Percentiles rank a stretch among this genome's conserved stretches.
Conservation (phyloP, 2,329 filamentous ascomycete genomes). For the Aspergillus fructus region DNA sequence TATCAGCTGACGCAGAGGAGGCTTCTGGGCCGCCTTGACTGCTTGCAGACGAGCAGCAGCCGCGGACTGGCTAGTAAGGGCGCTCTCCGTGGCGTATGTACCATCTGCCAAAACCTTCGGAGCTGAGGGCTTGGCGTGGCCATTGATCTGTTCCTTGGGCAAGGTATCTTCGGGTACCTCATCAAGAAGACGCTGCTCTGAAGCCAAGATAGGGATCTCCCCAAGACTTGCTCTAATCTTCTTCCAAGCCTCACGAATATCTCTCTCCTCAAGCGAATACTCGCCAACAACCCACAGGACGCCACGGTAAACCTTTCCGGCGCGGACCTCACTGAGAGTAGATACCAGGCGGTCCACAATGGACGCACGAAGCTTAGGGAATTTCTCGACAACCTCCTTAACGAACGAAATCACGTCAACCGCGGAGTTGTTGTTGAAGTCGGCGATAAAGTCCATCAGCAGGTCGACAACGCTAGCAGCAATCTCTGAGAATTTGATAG, state of each 20-base stretch:
- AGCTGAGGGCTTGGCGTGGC: constrained; percentile 70
- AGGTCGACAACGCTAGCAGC: constrained; percentile 94
- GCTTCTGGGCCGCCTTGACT: constrained; percentile 95
- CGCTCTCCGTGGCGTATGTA: constrained; percentile 95
- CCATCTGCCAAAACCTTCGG: constrained; percentile 93
- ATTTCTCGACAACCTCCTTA: constrained; percentile 98
- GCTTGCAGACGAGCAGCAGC: constrained; percentile 90
- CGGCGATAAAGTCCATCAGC: constrained; percentile 97
- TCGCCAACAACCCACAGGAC: constrained; percentile 98
- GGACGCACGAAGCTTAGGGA: constrained; percentile 80
- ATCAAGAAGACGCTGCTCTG: constrained; percentile 87
- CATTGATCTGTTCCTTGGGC: constrained; percentile 70
- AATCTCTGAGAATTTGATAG: constrained; percentile 98
- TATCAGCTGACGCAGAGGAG: constrained; percentile 88
- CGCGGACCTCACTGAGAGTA: constrained; percentile 87
- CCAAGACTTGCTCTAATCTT: constrained; percentile 89
- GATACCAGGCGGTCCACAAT: constrained; percentile 88
- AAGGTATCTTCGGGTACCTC: constrained; percentile 72
- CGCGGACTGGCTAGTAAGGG: constrained; percentile 87
- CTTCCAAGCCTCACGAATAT: constrained; percentile 96
- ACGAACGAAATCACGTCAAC: constrained; percentile 98
- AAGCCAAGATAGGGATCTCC: constrained; percentile 94
- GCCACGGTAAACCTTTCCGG: constrained; percentile 94
- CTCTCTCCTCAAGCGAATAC: constrained; percentile 89
- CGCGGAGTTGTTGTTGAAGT: constrained; percentile 95